These are phyloP conservation scores for Arxiozyma bovina DNA, from an alignment of 1,139 yeast genomes.

Conservation along the genomic window DNA sequence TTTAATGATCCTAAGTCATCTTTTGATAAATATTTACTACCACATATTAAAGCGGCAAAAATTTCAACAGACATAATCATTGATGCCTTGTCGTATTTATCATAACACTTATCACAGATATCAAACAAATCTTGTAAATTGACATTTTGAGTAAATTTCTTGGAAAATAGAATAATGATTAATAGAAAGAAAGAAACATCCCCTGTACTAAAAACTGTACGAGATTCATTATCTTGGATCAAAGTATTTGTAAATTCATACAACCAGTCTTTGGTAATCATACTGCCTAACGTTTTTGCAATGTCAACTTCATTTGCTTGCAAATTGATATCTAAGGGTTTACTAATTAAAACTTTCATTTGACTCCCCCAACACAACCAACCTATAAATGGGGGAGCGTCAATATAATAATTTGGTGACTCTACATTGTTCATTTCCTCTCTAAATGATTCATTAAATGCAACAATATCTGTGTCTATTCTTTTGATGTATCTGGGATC, in stretches of 20 bases:
- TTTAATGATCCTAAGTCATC: conserved; percentile 38
- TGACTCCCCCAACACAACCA: conserved; percentile 73
- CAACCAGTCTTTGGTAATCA: conserved; percentile 54
- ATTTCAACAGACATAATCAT: conserved; percentile 58
- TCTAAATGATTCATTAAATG: conserved; percentile 40
- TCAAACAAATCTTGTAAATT: conserved; percentile 38
- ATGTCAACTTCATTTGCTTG: conserved; percentile 36
- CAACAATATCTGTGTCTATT: conserved; percentile 37
- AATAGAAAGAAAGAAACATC: conserved; percentile 48
- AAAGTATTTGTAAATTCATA: conserved; percentile 43
- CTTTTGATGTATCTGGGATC: conserved; percentile 35
- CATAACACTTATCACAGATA: conserved; percentile 44
- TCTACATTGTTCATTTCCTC: conserved; percentile 46
- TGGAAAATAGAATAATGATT: conserved; percentile 39
- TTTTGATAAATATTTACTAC: conserved; percentile 35
- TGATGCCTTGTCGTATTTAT: conserved; percentile 53
- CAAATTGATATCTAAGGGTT: conserved; percentile 32
- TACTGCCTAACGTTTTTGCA: conserved; percentile 38
- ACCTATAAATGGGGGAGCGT: conserved; percentile 50
- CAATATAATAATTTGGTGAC: conserved; percentile 48
- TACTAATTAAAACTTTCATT: conserved; percentile 37
- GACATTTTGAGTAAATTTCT: conserved; percentile 33
- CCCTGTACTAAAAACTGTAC: conserved; percentile 51
- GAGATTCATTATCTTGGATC: conserved; percentile 57
- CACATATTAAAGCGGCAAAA: conserved; percentile 47